These are phyloP conservation scores for Moniliella sp. DNA, from an alignment of 1,284 basidiomycete species.

Conservation along the genomic window DNA sequence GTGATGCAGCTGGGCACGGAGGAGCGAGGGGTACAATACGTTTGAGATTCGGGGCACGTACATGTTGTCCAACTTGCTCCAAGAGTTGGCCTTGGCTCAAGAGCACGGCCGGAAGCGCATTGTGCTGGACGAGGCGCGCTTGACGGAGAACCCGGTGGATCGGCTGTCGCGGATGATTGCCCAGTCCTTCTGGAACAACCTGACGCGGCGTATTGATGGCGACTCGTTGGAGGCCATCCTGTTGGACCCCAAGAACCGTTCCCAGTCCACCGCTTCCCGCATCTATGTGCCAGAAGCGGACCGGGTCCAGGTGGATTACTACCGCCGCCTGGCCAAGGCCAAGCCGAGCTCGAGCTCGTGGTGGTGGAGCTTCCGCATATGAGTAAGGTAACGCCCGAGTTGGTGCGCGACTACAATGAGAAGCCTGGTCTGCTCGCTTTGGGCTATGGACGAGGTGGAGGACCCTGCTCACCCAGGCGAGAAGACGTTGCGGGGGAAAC, in stretches of 20 bases:
- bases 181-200: slow-evolving; percentile 89
- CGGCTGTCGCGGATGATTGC: slow-evolving; percentile 92
- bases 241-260: slow-evolving; percentile 65
- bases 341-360: slow-evolving; percentile 58
- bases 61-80: slow-evolving; percentile 94
- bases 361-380: slow-evolving; percentile 60
- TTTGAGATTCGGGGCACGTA: slow-evolving; percentile 53
- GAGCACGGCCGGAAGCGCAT: slow-evolving; percentile 86
- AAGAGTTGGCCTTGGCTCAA: slow-evolving; percentile 87
- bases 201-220: slow-evolving; percentile 85
- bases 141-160: slow-evolving; percentile 91
- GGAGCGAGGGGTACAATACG: slow-evolving; percentile 72
- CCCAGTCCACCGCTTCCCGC: slow-evolving; percentile 40
- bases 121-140: slow-evolving; percentile 81
- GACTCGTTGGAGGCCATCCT: slow-evolving; percentile 90
- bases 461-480: slow-evolving; percentile 36
- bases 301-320: slow-evolving; percentile 80
- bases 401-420: slow-evolving; percentile 75
- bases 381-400: slow-evolving; percentile 62
- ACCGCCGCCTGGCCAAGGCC: slow-evolving; percentile 39
- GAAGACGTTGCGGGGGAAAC: slow-evolving; percentile 66
- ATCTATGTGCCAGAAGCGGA: slow-evolving; percentile 86
- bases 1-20: slow-evolving; percentile 84
- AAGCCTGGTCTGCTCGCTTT: slow-evolving; percentile 81
- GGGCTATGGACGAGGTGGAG: slow-evolving; percentile 70